These are phyloP conservation scores for Petunia axillaris DNA, from an alignment of 257 asterid species.

Conservation along the genomic window DNA sequence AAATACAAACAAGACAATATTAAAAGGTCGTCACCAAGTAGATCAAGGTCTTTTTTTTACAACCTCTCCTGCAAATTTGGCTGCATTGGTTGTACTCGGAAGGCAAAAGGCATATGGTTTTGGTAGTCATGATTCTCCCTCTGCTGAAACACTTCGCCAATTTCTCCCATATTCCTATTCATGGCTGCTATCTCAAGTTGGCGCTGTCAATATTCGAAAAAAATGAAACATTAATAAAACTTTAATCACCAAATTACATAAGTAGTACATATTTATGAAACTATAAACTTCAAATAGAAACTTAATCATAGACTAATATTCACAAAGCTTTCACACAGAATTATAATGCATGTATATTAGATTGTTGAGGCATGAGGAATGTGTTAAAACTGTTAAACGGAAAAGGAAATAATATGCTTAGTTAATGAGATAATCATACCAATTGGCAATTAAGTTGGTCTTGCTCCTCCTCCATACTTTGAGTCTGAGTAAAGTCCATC, in stretches of 20 bases:
- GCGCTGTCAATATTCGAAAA: conserved; percentile 37
- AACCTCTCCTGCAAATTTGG: conserved; percentile 65
- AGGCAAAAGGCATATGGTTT: conserved; percentile 63
- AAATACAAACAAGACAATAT: neutral
- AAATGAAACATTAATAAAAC: neutral
- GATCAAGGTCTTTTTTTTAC: neutral
- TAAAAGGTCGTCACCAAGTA: neutral
- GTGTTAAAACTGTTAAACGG: neutral
- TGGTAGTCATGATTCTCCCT: conserved; percentile 51
- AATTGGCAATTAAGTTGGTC: conserved; percentile 24
- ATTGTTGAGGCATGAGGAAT: neutral
- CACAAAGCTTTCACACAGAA: neutral
- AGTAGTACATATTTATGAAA: neutral
- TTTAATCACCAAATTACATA: neutral
- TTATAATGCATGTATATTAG: neutral
- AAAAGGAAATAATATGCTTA: neutral
- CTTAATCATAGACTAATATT: neutral
- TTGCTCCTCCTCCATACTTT: conserved; percentile 30
- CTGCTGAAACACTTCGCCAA: conserved; percentile 49
- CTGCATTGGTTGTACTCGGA: conserved; percentile 78
- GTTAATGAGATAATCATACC: conserved; percentile 17
- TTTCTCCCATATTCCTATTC: conserved; percentile 60
- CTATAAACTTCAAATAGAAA: neutral
- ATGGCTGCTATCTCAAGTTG: conserved; percentile 64
- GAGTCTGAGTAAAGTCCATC: conserved; percentile 19